Evolutionary conservation across 2,329 filamentous ascomycete species (phyloP).

Genomic region (Penicillium italicum): DNA sequence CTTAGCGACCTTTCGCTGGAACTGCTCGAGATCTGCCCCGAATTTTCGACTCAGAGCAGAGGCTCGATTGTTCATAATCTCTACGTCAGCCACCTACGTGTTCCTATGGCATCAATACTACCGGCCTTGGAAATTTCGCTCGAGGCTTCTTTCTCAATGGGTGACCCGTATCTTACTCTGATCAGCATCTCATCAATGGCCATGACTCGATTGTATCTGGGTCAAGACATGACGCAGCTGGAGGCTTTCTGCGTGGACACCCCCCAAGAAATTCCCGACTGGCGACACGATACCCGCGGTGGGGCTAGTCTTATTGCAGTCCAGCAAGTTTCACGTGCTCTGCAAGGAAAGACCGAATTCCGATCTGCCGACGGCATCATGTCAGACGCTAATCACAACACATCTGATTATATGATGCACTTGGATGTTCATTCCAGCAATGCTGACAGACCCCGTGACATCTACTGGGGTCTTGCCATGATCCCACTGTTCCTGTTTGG

Average conservation of each 20-base stretch:
- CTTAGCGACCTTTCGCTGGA: slow-evolving; percentile 53
- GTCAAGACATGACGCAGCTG: slow-evolving; percentile 56
- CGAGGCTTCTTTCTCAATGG: slow-evolving; percentile 55
- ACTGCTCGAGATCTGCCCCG: slow-evolving; percentile 51
- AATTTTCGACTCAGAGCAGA: slow-evolving; percentile 54
- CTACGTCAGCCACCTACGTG: slow-evolving; percentile 59
- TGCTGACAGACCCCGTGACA: slow-evolving; percentile 51
- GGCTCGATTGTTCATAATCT: slow-evolving; percentile 56
- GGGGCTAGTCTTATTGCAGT: slow-evolving; percentile 55
- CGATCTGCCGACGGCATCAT: slow-evolving; percentile 49
- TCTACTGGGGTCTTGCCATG: slow-evolving; percentile 53
- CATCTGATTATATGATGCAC: slow-evolving; percentile 47
- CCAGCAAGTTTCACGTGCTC: slow-evolving; percentile 54
- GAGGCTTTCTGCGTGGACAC: slow-evolving; percentile 56
- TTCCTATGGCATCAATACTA: slow-evolving; percentile 51
- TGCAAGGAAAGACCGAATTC: slow-evolving; percentile 59
- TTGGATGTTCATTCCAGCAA: slow-evolving; percentile 47
- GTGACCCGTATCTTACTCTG: slow-evolving; percentile 57
- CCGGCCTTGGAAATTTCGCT: slow-evolving; percentile 53
- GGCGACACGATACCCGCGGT: slow-evolving; percentile 56
- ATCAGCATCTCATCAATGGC: slow-evolving; percentile 59
- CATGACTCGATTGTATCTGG: slow-evolving; percentile 54
- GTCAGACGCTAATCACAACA: slow-evolving; percentile 54
- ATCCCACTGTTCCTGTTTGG: slow-evolving; percentile 48
- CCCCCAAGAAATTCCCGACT: slow-evolving; percentile 56